These are phyloP conservation scores for Cutaneotrichosporon sp. DNA, from an alignment of 1,284 basidiomycete genomes.

Conservation along the genomic window DNA sequence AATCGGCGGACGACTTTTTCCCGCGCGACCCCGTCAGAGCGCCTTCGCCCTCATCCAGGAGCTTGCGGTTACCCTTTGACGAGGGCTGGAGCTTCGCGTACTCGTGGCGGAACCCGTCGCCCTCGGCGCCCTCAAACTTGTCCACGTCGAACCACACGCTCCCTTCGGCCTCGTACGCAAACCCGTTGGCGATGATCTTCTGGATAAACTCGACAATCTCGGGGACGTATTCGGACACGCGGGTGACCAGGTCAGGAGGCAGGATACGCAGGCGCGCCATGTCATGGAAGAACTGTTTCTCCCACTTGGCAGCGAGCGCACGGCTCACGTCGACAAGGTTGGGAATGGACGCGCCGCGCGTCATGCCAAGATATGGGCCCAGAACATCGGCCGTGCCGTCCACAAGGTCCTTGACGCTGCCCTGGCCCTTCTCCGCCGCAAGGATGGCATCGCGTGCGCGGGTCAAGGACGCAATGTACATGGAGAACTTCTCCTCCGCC, in stretches of 20 bases:
- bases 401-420: conserved; percentile 59
- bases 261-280: conserved; percentile 84
- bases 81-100: conserved; percentile 97
- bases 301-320: conserved; percentile 82
- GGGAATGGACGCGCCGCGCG: conserved; percentile 74
- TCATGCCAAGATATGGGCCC: conserved; percentile 65
- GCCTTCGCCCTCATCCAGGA: conserved; percentile 94
- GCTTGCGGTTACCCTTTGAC: conserved; percentile 85
- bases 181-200: conserved; percentile 80
- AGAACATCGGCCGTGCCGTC: conserved; percentile 70
- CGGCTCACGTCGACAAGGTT: conserved; percentile 79
- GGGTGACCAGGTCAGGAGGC: conserved; percentile 83
- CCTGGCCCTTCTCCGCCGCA: conserved; percentile 40
- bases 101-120: conserved; percentile 56
- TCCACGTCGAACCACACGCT: conserved; percentile 93
- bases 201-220: conserved; percentile 90
- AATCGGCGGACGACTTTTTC: conserved; percentile 63
- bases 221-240: conserved; percentile 95
- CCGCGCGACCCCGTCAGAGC: conserved; percentile 61
- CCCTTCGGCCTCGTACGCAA: conserved; percentile 80
- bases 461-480: conserved; percentile 73
- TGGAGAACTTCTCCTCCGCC: conserved; percentile 83
- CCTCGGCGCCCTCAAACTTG: conserved; percentile 68
- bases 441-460: conserved; percentile 45
- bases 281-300: conserved; percentile 82